Conservation (phyloP, 179 eudicot species). For the Silene coronaria region DNA sequence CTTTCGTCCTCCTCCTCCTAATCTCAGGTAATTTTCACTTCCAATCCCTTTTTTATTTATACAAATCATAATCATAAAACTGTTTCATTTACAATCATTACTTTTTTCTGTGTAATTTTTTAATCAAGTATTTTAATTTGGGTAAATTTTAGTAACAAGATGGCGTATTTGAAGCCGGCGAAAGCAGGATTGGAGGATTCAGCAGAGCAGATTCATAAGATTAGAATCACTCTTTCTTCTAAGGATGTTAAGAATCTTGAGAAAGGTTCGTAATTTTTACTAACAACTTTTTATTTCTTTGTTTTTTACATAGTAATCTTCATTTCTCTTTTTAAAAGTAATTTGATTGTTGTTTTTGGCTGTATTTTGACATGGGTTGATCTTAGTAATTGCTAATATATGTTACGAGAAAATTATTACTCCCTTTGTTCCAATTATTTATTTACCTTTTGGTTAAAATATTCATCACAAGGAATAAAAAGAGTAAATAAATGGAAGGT, state of each 20-base stretch:
- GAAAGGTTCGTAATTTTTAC: constrained; percentile 49
- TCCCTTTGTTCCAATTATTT: too few species aligned
- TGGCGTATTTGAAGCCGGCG: constrained; percentile 70
- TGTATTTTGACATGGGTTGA: not conserved
- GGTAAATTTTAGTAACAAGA: constrained; percentile 1
- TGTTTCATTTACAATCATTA: too few species aligned
- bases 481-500: too few species aligned
- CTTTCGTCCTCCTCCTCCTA: not conserved
- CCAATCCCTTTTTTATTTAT: not conserved
- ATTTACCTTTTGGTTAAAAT: too few species aligned
- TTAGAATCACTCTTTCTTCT: constrained; percentile 84
- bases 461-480: too few species aligned
- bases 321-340: not conserved
- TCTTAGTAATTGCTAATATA: not conserved
- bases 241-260: constrained; percentile 86
- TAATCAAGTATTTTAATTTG: not conserved
- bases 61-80: too few species aligned
- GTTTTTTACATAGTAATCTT: too few species aligned
- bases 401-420: not conserved
- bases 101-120: not conserved
- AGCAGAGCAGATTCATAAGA: constrained; percentile 66
- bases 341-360: not conserved
- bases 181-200: constrained; percentile 82
- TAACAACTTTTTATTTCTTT: too few species aligned
- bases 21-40: constrained; percentile 6